A percentile compares a stretch with the other conserved stretches of the same genome.
phyloP scores from a whole-genome alignment of 2,329 filamentous ascomycete genomes.

The Aspergillus quadricinctus region DNA sequence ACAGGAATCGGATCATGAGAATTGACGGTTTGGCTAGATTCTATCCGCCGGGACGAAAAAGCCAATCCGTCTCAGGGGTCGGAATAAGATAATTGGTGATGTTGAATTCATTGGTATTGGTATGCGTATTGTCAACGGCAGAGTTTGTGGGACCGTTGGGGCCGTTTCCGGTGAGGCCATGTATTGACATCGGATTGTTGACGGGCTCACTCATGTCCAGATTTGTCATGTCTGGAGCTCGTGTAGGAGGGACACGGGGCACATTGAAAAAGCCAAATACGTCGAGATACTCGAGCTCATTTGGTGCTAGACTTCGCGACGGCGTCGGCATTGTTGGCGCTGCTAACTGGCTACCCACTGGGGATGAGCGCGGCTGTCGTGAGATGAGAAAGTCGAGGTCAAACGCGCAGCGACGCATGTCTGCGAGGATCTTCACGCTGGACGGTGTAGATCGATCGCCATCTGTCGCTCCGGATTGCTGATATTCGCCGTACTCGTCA shows the following conservation, averaged over 20 bases:
- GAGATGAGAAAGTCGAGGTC: constrained; percentile 88
- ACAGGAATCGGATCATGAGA: not conserved
- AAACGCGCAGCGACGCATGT: constrained; percentile 87
- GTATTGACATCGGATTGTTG: constrained; percentile 34
- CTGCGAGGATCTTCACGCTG: constrained; percentile 79
- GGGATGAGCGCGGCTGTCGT: constrained; percentile 59
- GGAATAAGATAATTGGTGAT: constrained; percentile 45
- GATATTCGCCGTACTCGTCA: constrained; percentile 77
- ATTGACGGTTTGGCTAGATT: not conserved
- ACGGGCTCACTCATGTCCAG: constrained; percentile 24
- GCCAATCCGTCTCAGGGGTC: constrained; percentile 45
- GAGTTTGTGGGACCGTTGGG: constrained; percentile 9
- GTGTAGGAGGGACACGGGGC: constrained; percentile 59
- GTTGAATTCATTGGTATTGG: constrained; percentile 38
- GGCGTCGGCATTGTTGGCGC: constrained; percentile 35
- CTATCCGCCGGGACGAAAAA: constrained; percentile 30
- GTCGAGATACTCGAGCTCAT: constrained; percentile 85
- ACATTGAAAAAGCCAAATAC: constrained; percentile 96
- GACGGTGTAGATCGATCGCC: constrained; percentile 73
- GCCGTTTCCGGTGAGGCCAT: constrained; percentile 26
- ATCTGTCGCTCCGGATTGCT: constrained; percentile 55
- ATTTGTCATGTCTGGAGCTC: constrained; percentile 23
- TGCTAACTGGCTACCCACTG: constrained; percentile 31
- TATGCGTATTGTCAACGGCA: constrained; percentile 16
- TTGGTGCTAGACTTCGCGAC: constrained; percentile 64